Evolutionary conservation across 192 early-diverging fungal genomes (phyloP).

Genomic region (Backusella mclennaniae): DNA sequence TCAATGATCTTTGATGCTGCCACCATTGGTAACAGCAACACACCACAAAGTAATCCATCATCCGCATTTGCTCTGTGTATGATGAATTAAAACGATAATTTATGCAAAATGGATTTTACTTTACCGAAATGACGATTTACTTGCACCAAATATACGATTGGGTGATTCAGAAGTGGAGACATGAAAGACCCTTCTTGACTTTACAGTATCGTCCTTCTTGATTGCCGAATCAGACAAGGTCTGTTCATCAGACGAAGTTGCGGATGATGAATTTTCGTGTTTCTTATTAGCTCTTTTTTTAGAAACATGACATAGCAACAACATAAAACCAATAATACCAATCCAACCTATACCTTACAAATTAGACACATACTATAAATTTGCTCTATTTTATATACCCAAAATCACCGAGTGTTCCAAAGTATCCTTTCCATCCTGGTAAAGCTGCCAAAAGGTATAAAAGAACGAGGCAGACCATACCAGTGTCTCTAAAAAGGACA

Average conservation of each 20-base stretch:
- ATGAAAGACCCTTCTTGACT: neutral
- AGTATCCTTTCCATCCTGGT: neutral
- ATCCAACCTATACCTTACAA: neutral
- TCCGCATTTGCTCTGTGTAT: constrained; percentile 47
- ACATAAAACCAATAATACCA: neutral
- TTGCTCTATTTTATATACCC: neutral
- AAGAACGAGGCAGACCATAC: constrained; percentile 11
- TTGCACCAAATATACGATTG: constrained; percentile 26
- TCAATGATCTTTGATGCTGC: constrained; percentile 50
- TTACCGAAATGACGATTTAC: constrained; percentile 22
- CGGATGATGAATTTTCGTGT: constrained; percentile 9
- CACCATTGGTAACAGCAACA: constrained; percentile 51
- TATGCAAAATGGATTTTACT: neutral
- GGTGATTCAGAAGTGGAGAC: neutral
- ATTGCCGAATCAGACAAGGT: neutral
- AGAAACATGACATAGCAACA: neutral
- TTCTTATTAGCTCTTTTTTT: neutral
- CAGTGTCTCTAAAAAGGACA: neutral
- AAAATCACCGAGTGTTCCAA: constrained; percentile 5
- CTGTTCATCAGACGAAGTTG: constrained; percentile 20
- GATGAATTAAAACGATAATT: neutral
- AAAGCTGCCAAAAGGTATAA: constrained; percentile 8
- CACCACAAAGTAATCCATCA: constrained; percentile 55
- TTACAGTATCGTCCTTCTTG: neutral
- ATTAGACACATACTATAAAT: neutral